Evolutionary conservation across 208 protist species (phyloP), one percentile per base, ranked within the genome.

Genomic region (Crithidia sp.): DNA sequence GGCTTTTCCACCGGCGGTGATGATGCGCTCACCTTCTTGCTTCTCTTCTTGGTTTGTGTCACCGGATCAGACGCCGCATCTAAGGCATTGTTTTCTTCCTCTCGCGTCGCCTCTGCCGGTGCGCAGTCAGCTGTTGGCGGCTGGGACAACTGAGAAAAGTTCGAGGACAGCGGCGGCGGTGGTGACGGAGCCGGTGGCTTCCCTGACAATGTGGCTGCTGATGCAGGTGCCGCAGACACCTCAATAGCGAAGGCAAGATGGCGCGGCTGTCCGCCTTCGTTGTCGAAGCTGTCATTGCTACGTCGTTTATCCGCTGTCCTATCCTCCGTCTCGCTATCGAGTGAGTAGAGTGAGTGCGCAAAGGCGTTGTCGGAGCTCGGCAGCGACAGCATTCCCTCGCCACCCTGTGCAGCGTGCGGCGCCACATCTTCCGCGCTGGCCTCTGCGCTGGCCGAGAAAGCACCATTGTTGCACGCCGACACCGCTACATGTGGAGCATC

Each of bases 321-420:
- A 10, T 61, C 37, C 44, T 49, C 19, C 36, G 12, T n/a, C 10
- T 49, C 53, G 65, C 65, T 70, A n/a, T 59, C 41, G 2, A 70
- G 2, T 7, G 65, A 70, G 43, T 70, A 54, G 17, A 70, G 41
- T 41, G 65, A 70, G 53, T 61, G 65, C 43, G 37, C 53, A 53
- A 70, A 59, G 43, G 53, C 65, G 65, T 61, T 61, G 43, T 70
- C 65, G 53, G 41, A 59, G 43, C 41, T 70, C 37, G 3, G 13
- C 3, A 50, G 14, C n/a, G 53, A 58, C 65, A 70, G 54, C 41
- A 39, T 5, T 2, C 13, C 40, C 14, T 16, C 53, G 4, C 41
- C 65, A 5, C 14, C 19, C 12, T 12, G 19, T 3, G 43, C 7
- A 28, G 12, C 14, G 36, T 67, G 36, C 8, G 43, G 10, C 5